phyloP scores from a whole-genome alignment of 768 basidiomycete species.

The Myochromella boudieri region DNA sequence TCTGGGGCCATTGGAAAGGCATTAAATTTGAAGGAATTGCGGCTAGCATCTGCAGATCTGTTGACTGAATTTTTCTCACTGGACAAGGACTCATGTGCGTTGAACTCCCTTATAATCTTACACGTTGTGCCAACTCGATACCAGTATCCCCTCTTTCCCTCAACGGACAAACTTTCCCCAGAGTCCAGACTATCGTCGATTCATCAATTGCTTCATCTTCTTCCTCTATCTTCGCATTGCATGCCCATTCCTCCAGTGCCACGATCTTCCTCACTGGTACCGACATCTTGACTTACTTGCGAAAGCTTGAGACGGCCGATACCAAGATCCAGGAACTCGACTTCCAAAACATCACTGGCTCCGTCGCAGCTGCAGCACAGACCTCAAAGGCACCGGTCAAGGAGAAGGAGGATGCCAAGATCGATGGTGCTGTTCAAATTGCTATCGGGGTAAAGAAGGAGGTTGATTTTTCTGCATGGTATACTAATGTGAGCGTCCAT shows the following conservation, averaged over 20 bases:
- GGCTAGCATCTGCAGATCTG: conserved; percentile 84
- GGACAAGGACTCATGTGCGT: conserved; percentile 85
- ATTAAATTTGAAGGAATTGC: conserved; percentile 82
- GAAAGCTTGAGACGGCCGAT: conserved; percentile 65
- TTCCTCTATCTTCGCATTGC: conserved; percentile 69
- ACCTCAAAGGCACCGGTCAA: conserved; percentile 41
- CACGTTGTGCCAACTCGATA: conserved; percentile 14
- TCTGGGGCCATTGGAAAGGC: conserved; percentile 76
- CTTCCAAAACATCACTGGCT: conserved; percentile 53
- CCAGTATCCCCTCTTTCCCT: conserved; percentile 83
- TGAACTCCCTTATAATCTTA: background rate
- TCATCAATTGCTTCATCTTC: conserved; percentile 74
- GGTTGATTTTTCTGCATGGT: conserved; percentile 92
- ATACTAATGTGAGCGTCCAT: conserved; percentile 69
- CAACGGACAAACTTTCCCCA: conserved; percentile 61
- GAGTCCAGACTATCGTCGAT: conserved; percentile 76
- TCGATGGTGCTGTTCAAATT: conserved; percentile 87
- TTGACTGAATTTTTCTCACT: conserved; percentile 81
- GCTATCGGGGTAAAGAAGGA: conserved; percentile 96
- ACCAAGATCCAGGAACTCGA: conserved; percentile 73
- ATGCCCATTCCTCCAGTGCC: conserved; percentile 64
- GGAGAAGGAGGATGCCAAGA: conserved; percentile 75
- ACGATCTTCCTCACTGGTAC: conserved; percentile 80
- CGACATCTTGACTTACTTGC: conserved; percentile 73
- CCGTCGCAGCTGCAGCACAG: conserved; percentile 36